phyloP scores from a whole-genome alignment of 2,329 filamentous ascomycete genomes.

The Juglanconis sp. region DNA sequence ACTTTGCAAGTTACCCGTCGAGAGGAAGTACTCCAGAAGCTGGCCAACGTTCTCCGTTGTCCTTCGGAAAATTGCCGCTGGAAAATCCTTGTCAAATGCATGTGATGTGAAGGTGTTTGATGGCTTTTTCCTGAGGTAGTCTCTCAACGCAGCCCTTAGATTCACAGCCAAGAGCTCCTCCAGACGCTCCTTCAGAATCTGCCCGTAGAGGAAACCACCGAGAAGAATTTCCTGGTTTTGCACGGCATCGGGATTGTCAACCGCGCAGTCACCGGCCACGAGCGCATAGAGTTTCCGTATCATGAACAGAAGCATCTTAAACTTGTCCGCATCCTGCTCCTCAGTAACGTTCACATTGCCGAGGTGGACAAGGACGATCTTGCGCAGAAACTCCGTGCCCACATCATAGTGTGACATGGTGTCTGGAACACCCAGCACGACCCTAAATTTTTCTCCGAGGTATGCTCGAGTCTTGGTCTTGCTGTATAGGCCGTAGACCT shows the following conservation, averaged over 20 bases:
- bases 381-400: constrained; percentile 85
- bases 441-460: constrained; percentile 85
- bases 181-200: constrained; percentile 91
- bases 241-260: constrained; percentile 94
- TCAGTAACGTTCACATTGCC: constrained; percentile 82
- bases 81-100: constrained; percentile 77
- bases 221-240: constrained; percentile 95
- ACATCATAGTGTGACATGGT: constrained; percentile 85
- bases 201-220: constrained; percentile 88
- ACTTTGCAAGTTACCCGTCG: constrained; percentile 89
- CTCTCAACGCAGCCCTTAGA: constrained; percentile 51
- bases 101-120: constrained; percentile 73
- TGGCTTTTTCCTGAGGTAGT: constrained; percentile 53
- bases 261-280: constrained; percentile 85
- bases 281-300: constrained; percentile 91
- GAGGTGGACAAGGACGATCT: constrained; percentile 86
- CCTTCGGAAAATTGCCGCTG: constrained; percentile 71
- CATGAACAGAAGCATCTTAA: constrained; percentile 92
- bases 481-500: constrained; percentile 80
- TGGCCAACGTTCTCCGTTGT: constrained; percentile 87
- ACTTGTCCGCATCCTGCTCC: constrained; percentile 85
- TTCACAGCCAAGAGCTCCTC: constrained; percentile 75
- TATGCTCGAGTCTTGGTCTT: constrained; percentile 80
- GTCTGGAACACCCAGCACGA: constrained; percentile 79
- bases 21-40: constrained; percentile 89